Conservation (phyloP, 495 filamentous ascomycete genomes). For the Trichoderma reesei region DNA sequence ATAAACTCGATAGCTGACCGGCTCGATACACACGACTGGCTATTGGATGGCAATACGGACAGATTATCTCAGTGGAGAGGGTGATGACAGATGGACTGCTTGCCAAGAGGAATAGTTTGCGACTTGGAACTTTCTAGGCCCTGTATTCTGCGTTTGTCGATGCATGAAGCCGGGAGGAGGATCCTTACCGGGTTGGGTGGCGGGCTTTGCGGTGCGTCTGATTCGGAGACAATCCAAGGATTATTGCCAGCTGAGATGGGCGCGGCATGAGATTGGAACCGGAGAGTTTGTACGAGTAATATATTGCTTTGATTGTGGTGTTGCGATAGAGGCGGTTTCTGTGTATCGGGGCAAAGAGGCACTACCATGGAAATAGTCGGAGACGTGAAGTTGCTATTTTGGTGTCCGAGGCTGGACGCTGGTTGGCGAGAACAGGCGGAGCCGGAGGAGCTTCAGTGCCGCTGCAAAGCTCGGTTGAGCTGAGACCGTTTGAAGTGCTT, state of each 20-base stretch:
- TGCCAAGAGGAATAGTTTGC: not conserved
- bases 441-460: not conserved
- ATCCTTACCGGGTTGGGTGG: not conserved
- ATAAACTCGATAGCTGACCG: no score
- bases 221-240: not conserved
- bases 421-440: not conserved
- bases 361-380: no score
- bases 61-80: not conserved
- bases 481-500: no score
- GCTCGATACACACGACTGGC: no score
- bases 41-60: no score
- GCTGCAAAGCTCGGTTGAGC: no score
- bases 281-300: no score
- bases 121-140: constrained; percentile 2
- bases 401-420: not conserved
- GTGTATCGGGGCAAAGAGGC: no score
- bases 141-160: not conserved
- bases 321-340: not conserved
- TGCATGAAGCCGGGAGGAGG: not conserved
- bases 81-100: not conserved
- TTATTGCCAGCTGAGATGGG: not conserved
- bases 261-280: no score
- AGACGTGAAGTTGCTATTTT: not conserved
- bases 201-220: not conserved
- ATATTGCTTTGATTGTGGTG: not conserved